Conservation (phyloP, 2,329 filamentous ascomycete species). For the Sclerotinia spermophila region DNA sequence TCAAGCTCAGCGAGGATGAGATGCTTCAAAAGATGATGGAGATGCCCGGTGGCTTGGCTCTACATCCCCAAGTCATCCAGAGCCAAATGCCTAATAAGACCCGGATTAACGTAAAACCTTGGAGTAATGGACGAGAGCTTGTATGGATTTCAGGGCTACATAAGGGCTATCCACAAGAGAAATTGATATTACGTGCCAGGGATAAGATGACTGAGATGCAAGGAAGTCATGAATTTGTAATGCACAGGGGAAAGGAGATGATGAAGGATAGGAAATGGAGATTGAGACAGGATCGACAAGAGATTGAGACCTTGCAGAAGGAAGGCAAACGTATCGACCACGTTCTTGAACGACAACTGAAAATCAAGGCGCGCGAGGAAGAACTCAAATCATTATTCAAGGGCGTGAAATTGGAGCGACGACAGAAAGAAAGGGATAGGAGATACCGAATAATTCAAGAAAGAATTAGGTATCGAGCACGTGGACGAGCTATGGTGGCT, state of each 20-base stretch:
- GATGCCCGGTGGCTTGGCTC: constrained; percentile 1
- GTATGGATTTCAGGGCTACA: constrained; percentile 8
- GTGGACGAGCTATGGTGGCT: not conserved
- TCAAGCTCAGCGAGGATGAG: not conserved
- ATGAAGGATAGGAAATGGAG: not conserved
- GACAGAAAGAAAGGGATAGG: not conserved
- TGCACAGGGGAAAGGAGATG: not conserved
- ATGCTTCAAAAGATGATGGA: not conserved
- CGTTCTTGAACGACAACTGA: not conserved
- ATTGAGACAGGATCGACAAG: not conserved
- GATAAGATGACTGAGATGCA: not conserved
- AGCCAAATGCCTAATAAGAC: not conserved
- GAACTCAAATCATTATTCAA: not conserved
- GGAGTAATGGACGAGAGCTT: constrained; percentile 8
- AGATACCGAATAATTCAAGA: not conserved
- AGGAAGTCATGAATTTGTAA: not conserved
- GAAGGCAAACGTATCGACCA: not conserved
- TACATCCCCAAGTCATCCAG: constrained; percentile 7
- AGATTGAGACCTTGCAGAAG: not conserved
- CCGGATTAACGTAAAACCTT: not conserved
- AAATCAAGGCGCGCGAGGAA: not conserved
- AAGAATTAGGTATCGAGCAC: not conserved
- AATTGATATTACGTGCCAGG: not conserved
- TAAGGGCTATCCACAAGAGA: not conserved
- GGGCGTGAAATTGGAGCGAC: not conserved